Evolutionary conservation across 2,329 filamentous ascomycete species (phyloP).

Genomic region (Curvularia eragrostidis): DNA sequence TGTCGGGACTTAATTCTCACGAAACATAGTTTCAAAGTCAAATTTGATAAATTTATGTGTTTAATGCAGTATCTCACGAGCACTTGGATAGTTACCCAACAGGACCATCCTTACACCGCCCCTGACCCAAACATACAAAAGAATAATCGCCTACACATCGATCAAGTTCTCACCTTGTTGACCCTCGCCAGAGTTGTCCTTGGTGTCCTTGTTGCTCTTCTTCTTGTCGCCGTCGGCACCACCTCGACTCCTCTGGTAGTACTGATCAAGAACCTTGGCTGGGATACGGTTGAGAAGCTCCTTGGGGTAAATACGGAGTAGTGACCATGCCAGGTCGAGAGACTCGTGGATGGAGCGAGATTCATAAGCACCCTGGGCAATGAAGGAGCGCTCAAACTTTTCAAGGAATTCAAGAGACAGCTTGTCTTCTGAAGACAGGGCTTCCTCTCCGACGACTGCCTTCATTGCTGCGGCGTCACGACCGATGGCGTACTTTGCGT

Average conservation of each 20-base stretch:
- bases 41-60: conserved; percentile 25
- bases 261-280: conserved; percentile 61
- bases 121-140: conserved; percentile 6
- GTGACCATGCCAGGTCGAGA: conserved; percentile 92
- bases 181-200: conserved; percentile 50
- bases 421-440: conserved; percentile 94
- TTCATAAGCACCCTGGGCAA: conserved; percentile 91
- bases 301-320: conserved; percentile 97
- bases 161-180: conserved; percentile 49
- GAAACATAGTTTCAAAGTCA: background rate
- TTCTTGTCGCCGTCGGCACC: conserved; percentile 48
- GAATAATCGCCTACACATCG: conserved; percentile 40
- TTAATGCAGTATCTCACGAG: conserved; percentile 25
- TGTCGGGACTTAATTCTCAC: background rate
- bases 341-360: conserved; percentile 90
- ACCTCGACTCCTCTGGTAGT: conserved; percentile 55
- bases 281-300: conserved; percentile 87
- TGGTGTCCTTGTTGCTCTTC: conserved; percentile 50
- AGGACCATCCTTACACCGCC: conserved; percentile 12
- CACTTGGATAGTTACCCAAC: conserved; percentile 23
- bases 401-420: conserved; percentile 97
- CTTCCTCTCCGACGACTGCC: conserved; percentile 98
- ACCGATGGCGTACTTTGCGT: conserved; percentile 99
- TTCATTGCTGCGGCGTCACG: conserved; percentile 99
- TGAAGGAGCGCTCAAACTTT: conserved; percentile 97